Evolutionary conservation across 2,329 filamentous ascomycete genomes (phyloP).

Genomic region (Fusarium metavorans): DNA sequence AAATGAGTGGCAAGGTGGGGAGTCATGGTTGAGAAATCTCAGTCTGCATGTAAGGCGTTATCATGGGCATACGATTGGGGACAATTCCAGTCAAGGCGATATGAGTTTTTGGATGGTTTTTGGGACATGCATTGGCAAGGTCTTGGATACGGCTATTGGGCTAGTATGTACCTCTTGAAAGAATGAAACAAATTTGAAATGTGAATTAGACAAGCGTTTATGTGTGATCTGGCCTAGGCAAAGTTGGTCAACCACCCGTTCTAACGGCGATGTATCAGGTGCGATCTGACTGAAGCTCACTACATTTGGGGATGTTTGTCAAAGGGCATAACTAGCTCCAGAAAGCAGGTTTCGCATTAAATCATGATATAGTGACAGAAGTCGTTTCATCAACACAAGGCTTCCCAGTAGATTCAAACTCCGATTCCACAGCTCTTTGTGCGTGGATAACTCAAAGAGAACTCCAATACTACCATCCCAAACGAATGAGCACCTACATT

Average conservation of each 20-base stretch:
- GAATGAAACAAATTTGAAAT: constrained; percentile 30
- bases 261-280: background rate
- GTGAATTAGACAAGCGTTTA: background rate
- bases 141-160: constrained; percentile 1
- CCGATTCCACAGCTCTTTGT: background rate
- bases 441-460: background rate
- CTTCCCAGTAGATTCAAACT: background rate
- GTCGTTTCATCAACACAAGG: background rate
- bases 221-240: background rate
- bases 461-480: background rate
- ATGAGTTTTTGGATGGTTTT: constrained; percentile 1
- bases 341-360: background rate
- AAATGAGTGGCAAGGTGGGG: constrained; percentile 2
- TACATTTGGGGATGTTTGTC: background rate
- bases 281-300: background rate
- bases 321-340: background rate
- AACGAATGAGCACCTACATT: background rate
- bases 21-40: constrained; percentile 10
- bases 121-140: constrained; percentile 13
- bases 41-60: constrained; percentile 42
- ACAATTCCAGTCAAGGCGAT: constrained; percentile 1
- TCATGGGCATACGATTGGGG: constrained; percentile 23
- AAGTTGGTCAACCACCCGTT: background rate
- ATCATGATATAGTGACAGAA: background rate
- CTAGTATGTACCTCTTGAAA: constrained; percentile 18